These are phyloP conservation scores for Aureobasidium melanogenum DNA, from an alignment of 2,329 filamentous ascomycete species.

Conservation along the genomic window DNA sequence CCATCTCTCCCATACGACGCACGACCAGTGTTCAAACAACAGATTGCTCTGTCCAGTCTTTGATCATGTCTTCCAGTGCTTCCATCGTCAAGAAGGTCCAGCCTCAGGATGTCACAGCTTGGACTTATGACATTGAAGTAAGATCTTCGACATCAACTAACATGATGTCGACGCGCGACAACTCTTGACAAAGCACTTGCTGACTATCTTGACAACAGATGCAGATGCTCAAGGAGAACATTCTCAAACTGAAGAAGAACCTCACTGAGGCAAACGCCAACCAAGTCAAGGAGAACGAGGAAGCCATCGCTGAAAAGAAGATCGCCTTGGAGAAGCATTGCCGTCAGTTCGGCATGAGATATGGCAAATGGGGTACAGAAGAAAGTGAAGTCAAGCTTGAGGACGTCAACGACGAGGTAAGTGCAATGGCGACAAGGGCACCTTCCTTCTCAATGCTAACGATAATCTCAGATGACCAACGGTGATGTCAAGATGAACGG, in stretches of 20 bases:
- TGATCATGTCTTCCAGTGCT: not conserved
- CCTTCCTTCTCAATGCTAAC: not conserved
- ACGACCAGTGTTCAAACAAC: not conserved
- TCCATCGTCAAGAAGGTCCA: not conserved
- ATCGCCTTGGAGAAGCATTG: not conserved
- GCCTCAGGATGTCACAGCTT: not conserved
- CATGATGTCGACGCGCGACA: not conserved
- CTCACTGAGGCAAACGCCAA: not conserved
- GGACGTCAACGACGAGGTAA: not conserved
- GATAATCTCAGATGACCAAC: not conserved
- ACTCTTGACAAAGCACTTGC: not conserved
- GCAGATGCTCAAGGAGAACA: not conserved
- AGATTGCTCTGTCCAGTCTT: not conserved
- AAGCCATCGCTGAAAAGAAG: not conserved
- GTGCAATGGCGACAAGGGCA: not conserved
- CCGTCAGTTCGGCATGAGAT: not conserved
- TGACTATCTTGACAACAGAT: not conserved
- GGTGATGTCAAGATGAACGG: not conserved
- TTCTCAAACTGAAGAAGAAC: not conserved
- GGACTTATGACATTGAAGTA: not conserved
- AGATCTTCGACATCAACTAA: not conserved
- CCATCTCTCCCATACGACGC: not conserved
- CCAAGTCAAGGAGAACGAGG: not conserved
- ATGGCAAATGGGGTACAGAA: not conserved
- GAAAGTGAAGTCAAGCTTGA: not conserved